A percentile compares a stretch with the other conserved stretches of the same genome.
Conservation (phyloP, 177 flowering plant species). For the Vitis hybrid region DNA sequence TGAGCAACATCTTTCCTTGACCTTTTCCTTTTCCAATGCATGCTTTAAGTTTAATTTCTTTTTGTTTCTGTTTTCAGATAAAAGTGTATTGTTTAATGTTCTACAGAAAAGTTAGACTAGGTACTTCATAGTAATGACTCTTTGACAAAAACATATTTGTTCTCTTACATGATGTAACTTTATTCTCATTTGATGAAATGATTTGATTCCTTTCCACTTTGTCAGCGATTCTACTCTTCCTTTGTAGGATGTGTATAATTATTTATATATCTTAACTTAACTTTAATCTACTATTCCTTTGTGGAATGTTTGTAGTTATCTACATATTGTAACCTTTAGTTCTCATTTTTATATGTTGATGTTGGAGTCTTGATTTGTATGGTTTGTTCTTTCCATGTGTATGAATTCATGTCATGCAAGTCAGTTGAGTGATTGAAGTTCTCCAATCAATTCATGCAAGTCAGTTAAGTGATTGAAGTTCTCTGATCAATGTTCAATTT, state of each 20-base stretch:
- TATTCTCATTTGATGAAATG: no score
- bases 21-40: not conserved
- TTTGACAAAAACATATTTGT: not conserved
- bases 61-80: not conserved
- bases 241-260: no score
- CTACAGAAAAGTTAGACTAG: not conserved
- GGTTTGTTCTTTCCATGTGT: not conserved
- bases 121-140: not conserved
- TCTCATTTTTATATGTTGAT: not conserved
- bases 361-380: not conserved
- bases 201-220: no score
- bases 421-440: not conserved
- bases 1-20: not conserved
- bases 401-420: not conserved
- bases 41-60: not conserved
- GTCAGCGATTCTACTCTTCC: no score
- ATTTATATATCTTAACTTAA: no score
- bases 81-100: not conserved
- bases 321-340: not conserved
- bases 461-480: not conserved
- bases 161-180: not conserved
- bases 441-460: not conserved
- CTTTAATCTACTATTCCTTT: no score
- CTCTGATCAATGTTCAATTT: not conserved
- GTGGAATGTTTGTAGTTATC: no score